Conservation (phyloP, 2,329 filamentous ascomycete genomes). For the Waltergamsia citrina region DNA sequence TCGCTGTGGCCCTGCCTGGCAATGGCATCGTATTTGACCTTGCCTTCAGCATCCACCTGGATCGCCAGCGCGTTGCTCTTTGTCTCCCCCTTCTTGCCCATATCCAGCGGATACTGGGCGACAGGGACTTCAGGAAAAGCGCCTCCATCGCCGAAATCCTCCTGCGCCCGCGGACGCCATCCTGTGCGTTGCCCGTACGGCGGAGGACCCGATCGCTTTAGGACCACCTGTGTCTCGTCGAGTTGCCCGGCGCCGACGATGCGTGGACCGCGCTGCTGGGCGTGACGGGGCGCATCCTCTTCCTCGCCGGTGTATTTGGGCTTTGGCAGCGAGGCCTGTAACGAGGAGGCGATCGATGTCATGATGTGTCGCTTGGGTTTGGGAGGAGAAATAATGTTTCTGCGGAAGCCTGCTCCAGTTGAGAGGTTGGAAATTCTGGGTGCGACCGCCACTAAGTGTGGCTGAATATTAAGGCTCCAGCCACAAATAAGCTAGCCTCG, state of each 20-base stretch:
- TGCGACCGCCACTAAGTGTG: background rate
- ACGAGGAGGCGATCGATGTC: slow-evolving; percentile 59
- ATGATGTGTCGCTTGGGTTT: slow-evolving; percentile 28
- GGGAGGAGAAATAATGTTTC: slow-evolving; percentile 7
- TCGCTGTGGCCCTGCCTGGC: slow-evolving; percentile 81
- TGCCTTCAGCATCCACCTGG: slow-evolving; percentile 83
- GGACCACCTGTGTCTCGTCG: slow-evolving; percentile 76
- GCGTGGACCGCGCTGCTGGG: slow-evolving; percentile 70
- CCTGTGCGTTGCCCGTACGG: slow-evolving; percentile 77
- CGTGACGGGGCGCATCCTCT: slow-evolving; percentile 64
- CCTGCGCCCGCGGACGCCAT: slow-evolving; percentile 82
- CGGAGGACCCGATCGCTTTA: slow-evolving; percentile 77
- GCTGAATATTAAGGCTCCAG: no score
- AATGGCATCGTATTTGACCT: slow-evolving; percentile 94
- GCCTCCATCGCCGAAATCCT: slow-evolving; percentile 94
- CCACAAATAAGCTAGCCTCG: no score
- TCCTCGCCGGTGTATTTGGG: slow-evolving; percentile 87
- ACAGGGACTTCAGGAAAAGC: slow-evolving; percentile 91
- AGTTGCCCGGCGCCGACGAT: slow-evolving; percentile 72
- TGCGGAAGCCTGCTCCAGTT: no score
- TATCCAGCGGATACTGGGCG: slow-evolving; percentile 91
- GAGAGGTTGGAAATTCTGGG: background rate
- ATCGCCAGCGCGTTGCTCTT: slow-evolving; percentile 84
- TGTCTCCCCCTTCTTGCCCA: slow-evolving; percentile 70
- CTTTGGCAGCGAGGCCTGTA: slow-evolving; percentile 75